Evolutionary conservation across 2,329 filamentous ascomycete genomes (phyloP).

Genomic region (Nemania abortiva): DNA sequence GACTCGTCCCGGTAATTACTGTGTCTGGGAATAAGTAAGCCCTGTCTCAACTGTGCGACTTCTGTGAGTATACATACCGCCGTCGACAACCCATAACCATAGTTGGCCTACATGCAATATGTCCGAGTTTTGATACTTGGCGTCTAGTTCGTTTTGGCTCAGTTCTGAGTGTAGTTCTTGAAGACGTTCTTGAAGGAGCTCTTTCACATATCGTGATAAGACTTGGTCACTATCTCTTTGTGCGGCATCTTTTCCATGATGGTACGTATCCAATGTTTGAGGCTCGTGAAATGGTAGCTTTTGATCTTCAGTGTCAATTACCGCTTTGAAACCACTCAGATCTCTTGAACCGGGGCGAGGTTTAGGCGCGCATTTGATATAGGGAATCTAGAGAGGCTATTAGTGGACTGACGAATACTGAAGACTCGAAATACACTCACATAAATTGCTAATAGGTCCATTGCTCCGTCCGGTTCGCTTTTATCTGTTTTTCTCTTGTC

Average conservation of each 20-base stretch:
- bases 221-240: not conserved
- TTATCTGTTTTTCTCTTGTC: too few relatives aligned
- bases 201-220: not conserved
- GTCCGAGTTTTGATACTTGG: not conserved
- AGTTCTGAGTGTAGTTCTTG: not conserved
- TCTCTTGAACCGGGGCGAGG: too few relatives aligned
- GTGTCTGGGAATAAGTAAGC: not conserved
- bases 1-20: not conserved
- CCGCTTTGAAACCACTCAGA: too few relatives aligned
- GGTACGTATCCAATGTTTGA: slow-evolving; percentile 5
- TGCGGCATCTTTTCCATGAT: not conserved
- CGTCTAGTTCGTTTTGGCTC: not conserved
- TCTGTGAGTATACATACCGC: not conserved
- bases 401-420: not conserved
- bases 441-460: slow-evolving; percentile 2
- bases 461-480: too few relatives aligned
- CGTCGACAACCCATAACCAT: slow-evolving; percentile 4
- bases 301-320: not conserved
- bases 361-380: not conserved
- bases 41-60: not conserved
- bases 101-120: slow-evolving; percentile 2
- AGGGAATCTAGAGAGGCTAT: not conserved
- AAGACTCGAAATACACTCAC: not conserved
- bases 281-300: not conserved
- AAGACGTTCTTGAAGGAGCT: not conserved